Conservation (phyloP, 148 eudicot species). For the Pharnaceum exiguum region DNA sequence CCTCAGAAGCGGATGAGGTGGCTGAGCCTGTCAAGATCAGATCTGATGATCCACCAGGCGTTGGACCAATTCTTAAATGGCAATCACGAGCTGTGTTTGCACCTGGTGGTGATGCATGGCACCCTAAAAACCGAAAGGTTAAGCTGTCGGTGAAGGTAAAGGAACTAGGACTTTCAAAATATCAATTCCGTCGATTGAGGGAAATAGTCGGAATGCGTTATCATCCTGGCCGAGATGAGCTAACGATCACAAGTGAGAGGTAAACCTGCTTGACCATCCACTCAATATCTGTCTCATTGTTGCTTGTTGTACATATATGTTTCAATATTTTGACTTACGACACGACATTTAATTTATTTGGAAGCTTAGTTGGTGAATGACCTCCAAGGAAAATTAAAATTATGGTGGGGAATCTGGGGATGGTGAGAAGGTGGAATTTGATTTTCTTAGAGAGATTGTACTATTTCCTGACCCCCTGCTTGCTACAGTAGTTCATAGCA, state of each 20-base stretch:
- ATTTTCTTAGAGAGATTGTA: no score
- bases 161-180: constrained; percentile 86
- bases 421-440: no score
- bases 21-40: constrained; percentile 30
- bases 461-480: no score
- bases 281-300: neutral
- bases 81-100: constrained; percentile 64
- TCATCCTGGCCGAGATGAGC: constrained; percentile 79
- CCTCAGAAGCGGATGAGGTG: constrained; percentile 43
- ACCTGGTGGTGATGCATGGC: constrained; percentile 97
- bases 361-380: no score
- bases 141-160: constrained; percentile 82
- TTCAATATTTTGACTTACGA: no score
- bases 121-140: constrained; percentile 93
- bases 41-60: constrained; percentile 80
- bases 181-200: constrained; percentile 74
- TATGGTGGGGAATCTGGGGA: no score
- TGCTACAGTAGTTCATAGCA: no score
- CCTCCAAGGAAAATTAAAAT: no score
- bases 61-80: constrained; percentile 92
- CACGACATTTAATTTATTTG: no score
- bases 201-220: constrained; percentile 88
- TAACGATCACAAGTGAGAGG: constrained; percentile 95
- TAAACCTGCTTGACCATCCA: constrained; percentile 23
- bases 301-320: no score